Base-by-base conservation (phyloP, 306 rosid genomes). In the Alnus glutinosa region DNA sequence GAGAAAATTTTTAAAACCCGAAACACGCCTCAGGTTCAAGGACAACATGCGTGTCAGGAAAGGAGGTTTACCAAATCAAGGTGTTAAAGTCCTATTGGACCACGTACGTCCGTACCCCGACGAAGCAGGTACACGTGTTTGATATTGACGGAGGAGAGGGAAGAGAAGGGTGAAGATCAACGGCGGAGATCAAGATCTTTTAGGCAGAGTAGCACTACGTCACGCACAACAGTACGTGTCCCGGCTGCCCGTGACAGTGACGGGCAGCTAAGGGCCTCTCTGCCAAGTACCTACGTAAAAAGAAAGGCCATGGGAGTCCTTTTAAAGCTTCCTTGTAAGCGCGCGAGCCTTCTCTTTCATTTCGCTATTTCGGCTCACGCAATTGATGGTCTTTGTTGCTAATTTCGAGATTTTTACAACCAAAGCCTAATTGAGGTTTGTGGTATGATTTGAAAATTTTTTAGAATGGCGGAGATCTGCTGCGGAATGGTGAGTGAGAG, bases 391-490 rank as follows among this genome's bases (percentile, higher is more conserved):
- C 9, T 32, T 6, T 15, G n/a, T 44, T 0, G 28, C 14, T 0
- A 11, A 4, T 1, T n/a, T 70, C 13, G 2, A 2, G 14, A 18
- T 63, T 34, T 61, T 5, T 30, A 1, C 11, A 1, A 4, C 46
- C 13, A 7, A 37, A 16, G 66, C 39, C 15, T 37, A 9, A 49
- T n/a, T 39, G 2, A 32, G 15, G 18, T 34, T 12, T 14, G 7
- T 16, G 47, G 30, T 59, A 11, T 11, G 7, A 46, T 28, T 1
- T 5, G 19, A 16, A 16, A 18, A 19, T 15, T 19, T 66, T 4
- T 2, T 2, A 55, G 46, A 57, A 86, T 89, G 92, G 89, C 87
- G 71, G 89, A 82, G 77, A 84, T 84, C 23, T 83, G 80, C 74
- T 82, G 84, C 30, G 85, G 83, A 30, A 59, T 85, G 3, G 75